Base-by-base conservation (phyloP, 495 filamentous ascomycete genomes). In the Cercophora scortea region DNA sequence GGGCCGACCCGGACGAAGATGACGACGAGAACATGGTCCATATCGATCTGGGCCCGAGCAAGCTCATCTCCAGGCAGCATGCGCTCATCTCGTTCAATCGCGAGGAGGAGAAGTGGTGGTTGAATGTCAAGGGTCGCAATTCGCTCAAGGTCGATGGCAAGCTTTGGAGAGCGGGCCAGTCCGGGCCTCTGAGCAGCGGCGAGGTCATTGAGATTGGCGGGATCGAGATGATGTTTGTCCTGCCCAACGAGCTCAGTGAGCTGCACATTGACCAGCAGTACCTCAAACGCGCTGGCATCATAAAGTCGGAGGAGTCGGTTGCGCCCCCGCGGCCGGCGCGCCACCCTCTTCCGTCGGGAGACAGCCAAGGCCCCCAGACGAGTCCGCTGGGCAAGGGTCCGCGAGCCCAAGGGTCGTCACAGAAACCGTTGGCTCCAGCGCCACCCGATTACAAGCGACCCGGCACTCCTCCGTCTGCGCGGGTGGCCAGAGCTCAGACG, bases 151-250 rank as follows among this genome's bases (percentile, higher is more conserved):
- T 96, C 11, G 86, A 98, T 63, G 86, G 89, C 52, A 54, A 64
- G 12, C 67, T 75, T 15, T 73, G 93, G 39, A 86, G 84, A 61
- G 76, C 80, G 47, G 84, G 83, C 33, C 72, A 82, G 39, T 77
- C 80, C 25, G 77, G 79, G 25, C 68, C 79, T 16, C 76, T 98
- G 35, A 77, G 79, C 16, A 92, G 88, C 63, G 93, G 93, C 34
- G 82, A 89, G 62, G 86, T 97, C 46, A 84, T 98, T 50, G 88
- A 94, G 60, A 85, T 96, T 66, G 86, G 84, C 53, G 89, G 89
- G 43, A 83, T 89, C 6, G 90, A 97, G 71, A 98, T 98, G 93
- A 90, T 97, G 81, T 98, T 97, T 71, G 86, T 96, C 15, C 78
- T 91, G 19, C 89, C 93, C n/a, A 69, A 54, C 67, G 79, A 56